These are phyloP conservation scores for Calonectria naviculata DNA, from an alignment of 2,329 filamentous ascomycete genomes.

Conservation along the genomic window DNA sequence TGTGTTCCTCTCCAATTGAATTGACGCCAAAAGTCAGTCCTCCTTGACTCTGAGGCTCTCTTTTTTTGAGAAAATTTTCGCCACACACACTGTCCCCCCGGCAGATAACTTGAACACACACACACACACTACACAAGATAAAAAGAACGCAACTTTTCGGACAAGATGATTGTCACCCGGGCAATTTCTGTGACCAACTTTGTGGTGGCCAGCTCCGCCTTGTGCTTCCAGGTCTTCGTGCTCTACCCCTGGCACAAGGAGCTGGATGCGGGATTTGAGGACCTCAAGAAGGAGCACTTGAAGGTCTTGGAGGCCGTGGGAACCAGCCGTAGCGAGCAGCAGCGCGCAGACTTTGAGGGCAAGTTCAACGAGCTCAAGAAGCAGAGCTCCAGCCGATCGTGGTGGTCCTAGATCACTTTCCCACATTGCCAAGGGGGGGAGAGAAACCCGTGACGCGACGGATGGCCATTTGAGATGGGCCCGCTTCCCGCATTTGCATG, in stretches of 20 bases:
- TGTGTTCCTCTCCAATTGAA: not conserved
- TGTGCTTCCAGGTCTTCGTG: constrained; percentile 76
- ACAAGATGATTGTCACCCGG: constrained; percentile 39
- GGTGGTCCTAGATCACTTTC: constrained; percentile 21
- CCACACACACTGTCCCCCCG: not conserved
- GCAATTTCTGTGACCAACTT: constrained; percentile 60
- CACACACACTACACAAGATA: not conserved
- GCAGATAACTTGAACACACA: not conserved
- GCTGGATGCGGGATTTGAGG: constrained; percentile 68
- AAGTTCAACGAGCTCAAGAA: constrained; percentile 25
- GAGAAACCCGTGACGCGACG: not conserved
- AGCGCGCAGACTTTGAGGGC: constrained; percentile 3
- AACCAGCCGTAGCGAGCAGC: constrained; percentile 30
- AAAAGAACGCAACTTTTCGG: not conserved
- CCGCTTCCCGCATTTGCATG: constrained; percentile 2
- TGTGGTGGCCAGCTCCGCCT: constrained; percentile 70
- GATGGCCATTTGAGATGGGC: not conserved
- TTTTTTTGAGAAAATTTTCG: not conserved
- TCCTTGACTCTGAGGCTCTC: not conserved
- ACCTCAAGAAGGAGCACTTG: constrained; percentile 40
- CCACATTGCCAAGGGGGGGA: not conserved
- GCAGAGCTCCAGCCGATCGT: constrained; percentile 26
- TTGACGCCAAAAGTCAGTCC: not conserved
- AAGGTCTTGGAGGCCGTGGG: constrained; percentile 43
- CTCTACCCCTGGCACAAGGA: constrained; percentile 78